These are phyloP conservation scores for Pseudogymnoascus sp. DNA, from an alignment of 2,329 filamentous ascomycete genomes.

Conservation along the genomic window DNA sequence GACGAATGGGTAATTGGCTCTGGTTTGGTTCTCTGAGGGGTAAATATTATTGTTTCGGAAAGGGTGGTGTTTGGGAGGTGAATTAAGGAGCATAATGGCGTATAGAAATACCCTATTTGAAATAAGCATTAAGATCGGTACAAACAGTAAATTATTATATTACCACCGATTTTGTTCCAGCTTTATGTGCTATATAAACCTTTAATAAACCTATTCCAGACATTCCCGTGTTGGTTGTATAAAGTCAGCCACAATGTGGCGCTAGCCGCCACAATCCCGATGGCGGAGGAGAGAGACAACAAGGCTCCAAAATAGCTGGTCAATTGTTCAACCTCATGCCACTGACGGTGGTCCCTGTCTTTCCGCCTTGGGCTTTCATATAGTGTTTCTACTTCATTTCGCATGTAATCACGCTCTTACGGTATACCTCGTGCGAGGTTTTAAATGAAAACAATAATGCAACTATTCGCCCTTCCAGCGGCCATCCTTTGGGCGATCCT, in stretches of 20 bases:
- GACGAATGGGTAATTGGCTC: neutral
- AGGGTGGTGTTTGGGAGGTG: neutral
- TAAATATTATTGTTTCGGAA: neutral
- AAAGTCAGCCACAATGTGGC: neutral
- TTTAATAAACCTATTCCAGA: neutral
- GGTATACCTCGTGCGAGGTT: neutral
- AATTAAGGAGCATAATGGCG: conserved; percentile 6
- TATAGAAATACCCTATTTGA: conserved; percentile 1
- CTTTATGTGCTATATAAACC: neutral
- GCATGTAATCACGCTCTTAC: neutral
- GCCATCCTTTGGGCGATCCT: conserved; percentile 2
- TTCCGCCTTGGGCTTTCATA: neutral
- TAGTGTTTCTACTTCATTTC: neutral
- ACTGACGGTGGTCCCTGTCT: neutral
- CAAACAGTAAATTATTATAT: neutral
- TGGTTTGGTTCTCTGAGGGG: neutral
- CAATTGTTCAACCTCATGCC: neutral
- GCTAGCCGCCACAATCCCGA: neutral
- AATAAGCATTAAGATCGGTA: neutral
- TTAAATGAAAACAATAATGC: neutral
- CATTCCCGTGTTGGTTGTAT: neutral
- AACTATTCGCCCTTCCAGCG: neutral
- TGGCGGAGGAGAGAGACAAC: neutral
- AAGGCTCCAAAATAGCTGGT: conserved; percentile 4
- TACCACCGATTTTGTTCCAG: neutral